These are phyloP conservation scores for Avena insularis DNA, from an alignment of 176 grass and related monocot species.

Conservation along the genomic window DNA sequence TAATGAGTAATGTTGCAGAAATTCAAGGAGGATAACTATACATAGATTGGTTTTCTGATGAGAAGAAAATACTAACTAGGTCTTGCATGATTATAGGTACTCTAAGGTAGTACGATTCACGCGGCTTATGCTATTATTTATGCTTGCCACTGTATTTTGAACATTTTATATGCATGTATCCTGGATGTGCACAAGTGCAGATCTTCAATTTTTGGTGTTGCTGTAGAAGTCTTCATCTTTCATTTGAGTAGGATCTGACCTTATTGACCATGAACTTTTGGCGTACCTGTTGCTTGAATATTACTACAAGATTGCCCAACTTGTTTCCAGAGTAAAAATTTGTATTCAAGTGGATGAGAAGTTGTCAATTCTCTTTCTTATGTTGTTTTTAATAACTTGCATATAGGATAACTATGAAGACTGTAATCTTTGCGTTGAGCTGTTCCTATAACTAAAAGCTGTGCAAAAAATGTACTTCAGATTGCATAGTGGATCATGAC, in stretches of 20 bases:
- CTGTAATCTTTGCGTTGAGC: background rate
- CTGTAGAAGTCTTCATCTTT: background rate
- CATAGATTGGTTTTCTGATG: background rate
- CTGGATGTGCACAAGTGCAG: conserved; percentile 5
- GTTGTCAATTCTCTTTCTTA: background rate
- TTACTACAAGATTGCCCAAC: background rate
- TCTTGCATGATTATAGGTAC: background rate
- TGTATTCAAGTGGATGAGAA: conserved; percentile 11
- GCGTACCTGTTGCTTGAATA: conserved; percentile 24
- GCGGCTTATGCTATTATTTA: background rate
- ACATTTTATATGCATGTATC: background rate
- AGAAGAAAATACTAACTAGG: background rate
- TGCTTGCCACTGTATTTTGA: background rate
- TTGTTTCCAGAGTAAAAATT: conserved; percentile 26
- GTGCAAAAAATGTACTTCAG: background rate
- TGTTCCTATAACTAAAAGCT: background rate
- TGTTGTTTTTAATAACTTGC: conserved; percentile 10
- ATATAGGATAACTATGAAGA: conserved; percentile 15
- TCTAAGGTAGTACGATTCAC: background rate
- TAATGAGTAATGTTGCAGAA: conserved; percentile 18
- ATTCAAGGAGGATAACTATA: conserved; percentile 4
- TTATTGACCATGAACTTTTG: background rate
- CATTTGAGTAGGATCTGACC: conserved; percentile 9
- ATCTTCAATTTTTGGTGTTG: background rate
- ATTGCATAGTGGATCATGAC: conserved; percentile 4